These are phyloP conservation scores for Eimeria acervulina DNA, from an alignment of 169 alveolate genomes.

Conservation along the genomic window DNA sequence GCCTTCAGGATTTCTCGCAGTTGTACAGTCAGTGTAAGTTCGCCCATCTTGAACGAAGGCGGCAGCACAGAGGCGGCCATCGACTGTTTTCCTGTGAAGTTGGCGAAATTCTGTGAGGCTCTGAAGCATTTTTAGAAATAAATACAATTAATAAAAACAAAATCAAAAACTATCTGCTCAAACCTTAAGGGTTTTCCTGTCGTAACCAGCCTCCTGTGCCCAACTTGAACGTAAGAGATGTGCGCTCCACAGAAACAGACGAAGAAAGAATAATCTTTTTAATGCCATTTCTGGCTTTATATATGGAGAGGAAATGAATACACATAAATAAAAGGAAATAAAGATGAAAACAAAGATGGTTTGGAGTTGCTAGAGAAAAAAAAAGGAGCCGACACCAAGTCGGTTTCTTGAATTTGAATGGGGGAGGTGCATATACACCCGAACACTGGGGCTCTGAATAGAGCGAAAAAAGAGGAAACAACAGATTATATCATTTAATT, in stretches of 20 bases:
- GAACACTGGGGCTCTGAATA: neutral
- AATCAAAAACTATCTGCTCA: neutral
- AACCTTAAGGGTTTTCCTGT: constrained; percentile 76
- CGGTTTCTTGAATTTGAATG: neutral
- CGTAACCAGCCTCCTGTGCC: constrained; percentile 82
- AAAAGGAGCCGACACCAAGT: too few species aligned
- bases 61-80: constrained; percentile 95
- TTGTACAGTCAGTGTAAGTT: constrained; percentile 95
- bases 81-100: constrained; percentile 94
- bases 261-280: neutral
- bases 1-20: constrained; percentile 95
- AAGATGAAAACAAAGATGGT: neutral
- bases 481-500: neutral
- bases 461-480: neutral
- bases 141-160: too few species aligned
- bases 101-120: constrained; percentile 95
- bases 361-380: too few species aligned
- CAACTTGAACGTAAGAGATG: neutral
- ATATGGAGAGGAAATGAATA: too few species aligned
- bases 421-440: constrained; percentile 24
- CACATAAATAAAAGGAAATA: neutral
- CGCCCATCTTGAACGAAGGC: constrained; percentile 95
- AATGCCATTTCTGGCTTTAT: neutral
- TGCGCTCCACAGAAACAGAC: neutral
- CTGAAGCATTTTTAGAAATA: constrained; percentile 74